phyloP scores from a whole-genome alignment of 2,329 filamentous ascomycete genomes.

The Aureobasidium sp. region DNA sequence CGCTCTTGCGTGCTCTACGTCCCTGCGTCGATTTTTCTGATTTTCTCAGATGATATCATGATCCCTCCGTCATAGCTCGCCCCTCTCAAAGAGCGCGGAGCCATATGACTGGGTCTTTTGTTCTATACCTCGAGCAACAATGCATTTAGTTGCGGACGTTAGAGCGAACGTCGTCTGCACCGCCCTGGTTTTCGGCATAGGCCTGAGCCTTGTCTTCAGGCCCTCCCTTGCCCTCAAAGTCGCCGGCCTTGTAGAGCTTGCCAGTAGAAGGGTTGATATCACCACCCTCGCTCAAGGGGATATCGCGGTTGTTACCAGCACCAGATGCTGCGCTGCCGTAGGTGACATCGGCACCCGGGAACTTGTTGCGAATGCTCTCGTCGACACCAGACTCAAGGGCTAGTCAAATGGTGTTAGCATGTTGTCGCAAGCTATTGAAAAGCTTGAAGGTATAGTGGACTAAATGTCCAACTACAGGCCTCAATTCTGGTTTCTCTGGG shows the following conservation, averaged over 20 bases:
- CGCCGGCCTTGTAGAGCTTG: slow-evolving; percentile 34
- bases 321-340: slow-evolving; percentile 35
- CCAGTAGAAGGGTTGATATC: slow-evolving; percentile 35
- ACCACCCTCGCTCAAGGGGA: slow-evolving; percentile 41
- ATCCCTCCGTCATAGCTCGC: slow-evolving; percentile 3
- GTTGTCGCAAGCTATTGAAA: background rate
- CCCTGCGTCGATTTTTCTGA: background rate
- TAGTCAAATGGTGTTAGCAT: slow-evolving; percentile 20
- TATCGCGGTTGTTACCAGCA: slow-evolving; percentile 41
- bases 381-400: slow-evolving; percentile 43
- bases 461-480: background rate
- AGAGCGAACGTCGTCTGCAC: slow-evolving; percentile 33
- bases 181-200: slow-evolving; percentile 25
- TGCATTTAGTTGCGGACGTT: slow-evolving; percentile 9
- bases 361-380: slow-evolving; percentile 33
- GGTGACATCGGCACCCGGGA: slow-evolving; percentile 38
- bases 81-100: slow-evolving; percentile 1
- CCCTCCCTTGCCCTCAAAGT: slow-evolving; percentile 42
- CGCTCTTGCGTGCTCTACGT: slow-evolving; percentile 6
- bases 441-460: background rate
- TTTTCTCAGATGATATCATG: slow-evolving; percentile 4
- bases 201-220: no score
- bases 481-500: background rate
- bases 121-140: background rate
- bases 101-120: background rate